Base-by-base conservation (phyloP, 164 flowering plant species). In the Malania oleifera region DNA sequence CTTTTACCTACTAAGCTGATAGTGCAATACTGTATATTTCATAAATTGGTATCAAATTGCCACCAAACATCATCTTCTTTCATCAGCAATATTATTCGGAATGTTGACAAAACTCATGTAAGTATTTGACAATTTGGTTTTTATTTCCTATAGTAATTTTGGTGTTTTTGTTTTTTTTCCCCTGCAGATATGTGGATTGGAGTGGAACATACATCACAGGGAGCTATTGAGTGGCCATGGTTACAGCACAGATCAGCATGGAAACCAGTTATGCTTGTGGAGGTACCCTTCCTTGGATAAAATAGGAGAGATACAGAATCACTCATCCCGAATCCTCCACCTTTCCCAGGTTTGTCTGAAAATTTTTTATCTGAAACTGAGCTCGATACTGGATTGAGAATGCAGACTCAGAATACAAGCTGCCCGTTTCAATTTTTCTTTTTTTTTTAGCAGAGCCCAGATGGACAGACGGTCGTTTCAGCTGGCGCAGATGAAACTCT, bases 161-260 rank as follows among this genome's bases (percentile, higher is more conserved):
- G 8, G 47, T 37, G n/a, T 48, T 22, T 26, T 0, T 31, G 53
- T 1, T 11, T 20, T 5, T 1, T 40, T 46, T 20, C 46, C 27
- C 15, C 11, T 56, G 18, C 74, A 82, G 86, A 53, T 82, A 24
- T 74, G 78, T 66, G 82, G 78, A 52, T 62, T 80, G 55, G 74
- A 74, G 47, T 82, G 87, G 87, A 82, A 80, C 66, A 69, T 71
- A 52, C 84, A 82, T 71, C 72, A 73, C 38, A 76, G 73, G 56
- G 84, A 82, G 78, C 70, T 80, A 31, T 23, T 78, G 49, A 80
- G 84, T 35, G 79, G 78, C 7, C 87, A 82, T 64, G 83, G 85
- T 26, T 80, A 38, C 56, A 67, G 71, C 31, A n/a, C 14, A 25
- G 48, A 54, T 3, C 34, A 39, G 37, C 9, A 31, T n/a, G 38